A percentile compares a stretch with the other conserved stretches of the same genome.
phyloP scores from a whole-genome alignment of 306 rosid species.

The Arachis hypogaea region DNA sequence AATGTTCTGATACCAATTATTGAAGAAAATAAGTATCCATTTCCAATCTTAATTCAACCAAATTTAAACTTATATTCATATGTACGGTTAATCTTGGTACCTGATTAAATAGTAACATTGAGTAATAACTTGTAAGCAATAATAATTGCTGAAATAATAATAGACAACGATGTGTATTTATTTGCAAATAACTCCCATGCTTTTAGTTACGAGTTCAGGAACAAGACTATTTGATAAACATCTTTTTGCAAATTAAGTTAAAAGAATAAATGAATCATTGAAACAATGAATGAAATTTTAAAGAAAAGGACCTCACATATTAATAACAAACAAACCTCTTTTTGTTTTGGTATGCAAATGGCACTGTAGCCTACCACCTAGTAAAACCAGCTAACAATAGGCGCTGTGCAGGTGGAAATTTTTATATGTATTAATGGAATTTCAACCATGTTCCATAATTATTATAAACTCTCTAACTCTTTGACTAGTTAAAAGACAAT shows the following conservation, averaged over 20 bases:
- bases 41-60: too few species aligned
- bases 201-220: background rate
- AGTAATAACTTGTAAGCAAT: too few species aligned
- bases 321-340: constrained; percentile 31
- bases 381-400: constrained; percentile 37
- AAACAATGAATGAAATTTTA: constrained; percentile 13
- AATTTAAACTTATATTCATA: too few species aligned
- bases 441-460: background rate
- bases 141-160: too few species aligned
- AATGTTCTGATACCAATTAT: too few species aligned
- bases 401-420: constrained; percentile 15
- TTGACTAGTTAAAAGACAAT: background rate
- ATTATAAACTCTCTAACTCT: background rate
- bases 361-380: constrained; percentile 41
- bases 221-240: background rate
- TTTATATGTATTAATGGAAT: background rate
- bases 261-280: background rate
- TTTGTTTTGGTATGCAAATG: constrained; percentile 40
- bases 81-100: too few species aligned
- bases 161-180: too few species aligned
- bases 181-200: background rate
- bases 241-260: background rate
- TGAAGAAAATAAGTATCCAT: too few species aligned
- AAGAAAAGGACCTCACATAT: constrained; percentile 45
- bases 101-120: too few species aligned